These are phyloP conservation scores for Oryza australiensis DNA, from an alignment of 176 grass and related monocot genomes.

Conservation along the genomic window DNA sequence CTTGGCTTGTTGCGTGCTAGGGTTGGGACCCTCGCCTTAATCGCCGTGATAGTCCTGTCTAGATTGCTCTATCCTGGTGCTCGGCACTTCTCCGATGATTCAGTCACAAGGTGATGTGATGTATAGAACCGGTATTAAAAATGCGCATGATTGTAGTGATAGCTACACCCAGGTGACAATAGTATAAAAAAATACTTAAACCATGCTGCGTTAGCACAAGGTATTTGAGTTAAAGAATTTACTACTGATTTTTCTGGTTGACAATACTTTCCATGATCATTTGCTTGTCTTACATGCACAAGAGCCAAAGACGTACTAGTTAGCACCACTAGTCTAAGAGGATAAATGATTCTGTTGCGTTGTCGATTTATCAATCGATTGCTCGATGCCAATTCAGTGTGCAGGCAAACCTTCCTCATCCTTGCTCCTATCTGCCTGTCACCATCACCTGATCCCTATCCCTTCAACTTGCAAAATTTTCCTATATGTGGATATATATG, in stretches of 20 bases:
- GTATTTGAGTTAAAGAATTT: not conserved
- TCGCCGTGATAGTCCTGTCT: not conserved
- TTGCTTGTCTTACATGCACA: not conserved
- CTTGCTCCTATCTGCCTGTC: slow-evolving; percentile 29
- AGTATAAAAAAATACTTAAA: too few species aligned
- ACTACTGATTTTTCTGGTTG: not conserved
- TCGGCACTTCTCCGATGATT: not conserved
- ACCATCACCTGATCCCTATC: slow-evolving; percentile 10
- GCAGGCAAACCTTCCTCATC: slow-evolving; percentile 20
- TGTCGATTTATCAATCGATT: slow-evolving; percentile 13
- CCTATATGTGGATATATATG: not conserved
- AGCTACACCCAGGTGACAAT: not conserved
- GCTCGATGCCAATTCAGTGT: slow-evolving; percentile 16
- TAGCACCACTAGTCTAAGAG: not conserved
- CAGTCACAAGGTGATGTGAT: not conserved
- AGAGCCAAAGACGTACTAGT: not conserved
- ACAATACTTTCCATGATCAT: not conserved
- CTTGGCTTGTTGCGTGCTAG: not conserved
- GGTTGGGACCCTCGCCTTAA: not conserved
- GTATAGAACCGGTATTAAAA: not conserved
- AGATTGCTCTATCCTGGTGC: not conserved
- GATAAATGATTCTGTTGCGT: not conserved
- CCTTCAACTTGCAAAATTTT: not conserved
- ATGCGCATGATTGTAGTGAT: not conserved
- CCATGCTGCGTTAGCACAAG: not conserved